These are phyloP conservation scores for Penicillium paradoxum DNA, from an alignment of 495 filamentous ascomycete species.

Conservation along the genomic window DNA sequence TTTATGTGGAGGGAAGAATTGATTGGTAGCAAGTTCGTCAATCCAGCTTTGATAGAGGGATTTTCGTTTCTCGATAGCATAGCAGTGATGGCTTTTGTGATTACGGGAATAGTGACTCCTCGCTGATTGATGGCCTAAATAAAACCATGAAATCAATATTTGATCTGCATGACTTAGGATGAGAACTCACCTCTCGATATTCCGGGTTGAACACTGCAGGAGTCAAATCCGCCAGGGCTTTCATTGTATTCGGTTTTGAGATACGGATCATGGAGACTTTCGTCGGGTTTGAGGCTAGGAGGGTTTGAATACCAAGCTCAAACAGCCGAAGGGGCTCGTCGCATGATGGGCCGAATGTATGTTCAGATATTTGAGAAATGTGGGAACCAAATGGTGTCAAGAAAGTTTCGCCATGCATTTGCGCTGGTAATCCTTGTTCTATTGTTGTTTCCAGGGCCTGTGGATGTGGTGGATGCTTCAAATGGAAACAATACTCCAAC, in stretches of 20 bases:
- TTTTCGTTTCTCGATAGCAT: conserved; percentile 24
- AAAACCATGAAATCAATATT: not conserved
- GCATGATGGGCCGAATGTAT: not conserved
- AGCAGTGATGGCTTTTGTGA: conserved; percentile 31
- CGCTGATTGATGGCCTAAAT: conserved; percentile 39
- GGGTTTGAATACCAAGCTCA: conserved; percentile 22
- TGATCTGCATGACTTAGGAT: not conserved
- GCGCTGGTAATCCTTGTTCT: not conserved
- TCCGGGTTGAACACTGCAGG: conserved; percentile 33
- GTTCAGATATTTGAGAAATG: not conserved
- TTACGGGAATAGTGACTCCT: conserved; percentile 27
- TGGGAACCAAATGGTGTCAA: not conserved
- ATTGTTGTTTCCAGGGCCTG: not conserved
- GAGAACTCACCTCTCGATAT: conserved; percentile 30
- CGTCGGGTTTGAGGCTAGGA: conserved; percentile 15
- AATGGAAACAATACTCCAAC: conserved; percentile 9
- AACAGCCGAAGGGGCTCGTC: conserved; percentile 17
- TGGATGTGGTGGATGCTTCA: no score
- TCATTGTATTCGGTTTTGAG: conserved; percentile 4
- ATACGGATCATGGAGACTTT: conserved; percentile 5
- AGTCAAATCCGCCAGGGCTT: conserved; percentile 23
- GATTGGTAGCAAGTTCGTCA: conserved; percentile 1
- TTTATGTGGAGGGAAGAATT: not conserved
- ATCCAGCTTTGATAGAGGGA: conserved; percentile 8
- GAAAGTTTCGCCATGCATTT: not conserved